These are phyloP conservation scores for Bruguiera hainesii DNA, from an alignment of 441 rosid species.

Conservation along the genomic window DNA sequence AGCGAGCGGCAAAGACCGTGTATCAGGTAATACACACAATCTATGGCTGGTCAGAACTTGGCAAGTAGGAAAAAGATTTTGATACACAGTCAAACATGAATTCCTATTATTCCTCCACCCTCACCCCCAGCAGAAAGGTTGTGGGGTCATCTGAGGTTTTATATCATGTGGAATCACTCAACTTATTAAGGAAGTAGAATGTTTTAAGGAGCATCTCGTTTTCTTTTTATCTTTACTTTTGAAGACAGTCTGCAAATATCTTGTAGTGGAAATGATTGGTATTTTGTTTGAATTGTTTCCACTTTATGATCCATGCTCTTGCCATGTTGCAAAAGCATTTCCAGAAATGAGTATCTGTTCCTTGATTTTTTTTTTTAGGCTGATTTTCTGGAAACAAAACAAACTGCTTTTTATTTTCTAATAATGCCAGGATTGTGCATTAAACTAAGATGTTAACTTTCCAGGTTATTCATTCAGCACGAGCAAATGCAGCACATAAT, in stretches of 20 bases:
- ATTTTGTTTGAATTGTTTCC: neutral
- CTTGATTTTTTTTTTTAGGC: neutral
- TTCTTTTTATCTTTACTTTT: too few relatives aligned
- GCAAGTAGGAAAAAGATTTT: conserved; percentile 2
- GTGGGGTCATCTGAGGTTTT: too few relatives aligned
- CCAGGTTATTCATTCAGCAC: conserved; percentile 88
- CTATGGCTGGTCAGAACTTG: neutral
- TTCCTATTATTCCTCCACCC: neutral
- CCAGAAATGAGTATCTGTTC: neutral
- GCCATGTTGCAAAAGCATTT: neutral
- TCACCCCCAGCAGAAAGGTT: too few relatives aligned
- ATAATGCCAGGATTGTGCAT: neutral
- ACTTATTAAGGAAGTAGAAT: too few relatives aligned
- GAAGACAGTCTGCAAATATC: neutral
- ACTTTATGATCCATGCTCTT: neutral
- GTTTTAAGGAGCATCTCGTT: too few relatives aligned
- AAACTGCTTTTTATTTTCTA: neutral
- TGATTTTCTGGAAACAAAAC: neutral
- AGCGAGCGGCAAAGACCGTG: conserved; percentile 81
- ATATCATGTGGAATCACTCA: too few relatives aligned
- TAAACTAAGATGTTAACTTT: neutral
- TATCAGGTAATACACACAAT: conserved; percentile 56
- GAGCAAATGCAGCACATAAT: conserved; percentile 89
- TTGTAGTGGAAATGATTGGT: neutral
- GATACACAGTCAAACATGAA: neutral